Evolutionary conservation across 2,329 filamentous ascomycete species (phyloP), one percentile per base, ranked within the genome.

Genomic region (Pseudodiploospora longispora): DNA sequence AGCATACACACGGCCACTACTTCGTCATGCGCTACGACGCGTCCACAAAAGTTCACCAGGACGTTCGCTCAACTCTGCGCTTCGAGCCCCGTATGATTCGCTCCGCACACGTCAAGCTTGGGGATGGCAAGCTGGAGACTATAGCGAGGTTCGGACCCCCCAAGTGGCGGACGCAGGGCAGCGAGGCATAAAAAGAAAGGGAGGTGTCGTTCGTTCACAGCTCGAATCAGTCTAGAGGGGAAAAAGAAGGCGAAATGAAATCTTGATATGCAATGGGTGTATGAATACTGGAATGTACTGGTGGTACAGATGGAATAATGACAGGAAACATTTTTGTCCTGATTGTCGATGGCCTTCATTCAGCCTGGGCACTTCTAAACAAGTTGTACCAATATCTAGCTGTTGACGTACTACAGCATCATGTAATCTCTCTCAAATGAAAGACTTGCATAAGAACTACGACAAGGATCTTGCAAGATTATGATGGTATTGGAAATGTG

Each of bases 21-120:
- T 98, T 98, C 67, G 85, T 95, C 60, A 87, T 98, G 85, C 87
- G 93, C 56, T 98, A 95, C 74, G 93, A 98, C 65, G 71, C 84
- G 45, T 85, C 82, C 47, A 70, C 82, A 6, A 65, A 72, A 41
- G 83, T 86, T 6, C 91, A 97, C 67, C 71, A 85, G 52, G 74
- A 81, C 36, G 77, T 98, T 35, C 77, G 83, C 49, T 76, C 75
- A 48, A 91, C 86, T 12, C 74, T 98, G 53, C 77, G 80, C 41
- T 74, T 95, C 54, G 93, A 98, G 68, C 91, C 93, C 35, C 76
- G 93, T 46, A 86, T 97, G 80, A 85, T 98, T 51, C 80, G 89
- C 47, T 84, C 90, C 57, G 83, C 82, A 28, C 82, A 91, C 48
- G 89, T 97, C 46, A 94, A 90, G 74, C 73, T 97, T 52, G 91